Conservation (phyloP, 1,139 yeast species). For the Zygosaccharomyces sapae region DNA sequence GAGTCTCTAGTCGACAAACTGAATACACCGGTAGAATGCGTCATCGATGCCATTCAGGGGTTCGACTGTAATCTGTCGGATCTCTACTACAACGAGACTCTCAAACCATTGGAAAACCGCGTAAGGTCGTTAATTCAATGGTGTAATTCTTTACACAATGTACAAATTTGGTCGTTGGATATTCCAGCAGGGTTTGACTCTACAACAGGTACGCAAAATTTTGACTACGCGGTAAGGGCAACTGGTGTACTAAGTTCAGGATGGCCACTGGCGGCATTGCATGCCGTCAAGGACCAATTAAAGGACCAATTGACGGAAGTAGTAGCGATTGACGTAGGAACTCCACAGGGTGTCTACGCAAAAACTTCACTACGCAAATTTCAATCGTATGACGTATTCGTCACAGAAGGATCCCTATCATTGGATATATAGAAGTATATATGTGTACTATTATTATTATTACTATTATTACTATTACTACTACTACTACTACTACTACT, state of each 20-base stretch:
- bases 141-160: constrained; percentile 51
- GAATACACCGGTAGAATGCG: constrained; percentile 72
- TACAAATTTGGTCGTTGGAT: constrained; percentile 65
- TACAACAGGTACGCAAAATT: constrained; percentile 60
- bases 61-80: constrained; percentile 62
- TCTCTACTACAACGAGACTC: constrained; percentile 42
- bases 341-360: constrained; percentile 44
- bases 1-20: constrained; percentile 41
- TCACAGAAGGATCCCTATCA: constrained; percentile 26
- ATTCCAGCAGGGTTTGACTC: constrained; percentile 84
- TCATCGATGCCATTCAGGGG: constrained; percentile 80
- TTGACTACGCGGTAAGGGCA: constrained; percentile 32
- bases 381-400: constrained; percentile 29
- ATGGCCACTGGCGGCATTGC: constrained; percentile 63
- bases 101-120: constrained; percentile 3
- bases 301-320: constrained; percentile 37
- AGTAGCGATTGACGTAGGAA: constrained; percentile 68
- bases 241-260: constrained; percentile 61
- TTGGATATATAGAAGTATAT: constrained; percentile 2
- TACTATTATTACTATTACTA: too few species aligned
- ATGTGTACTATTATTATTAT: too few species aligned
- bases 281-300: constrained; percentile 44
- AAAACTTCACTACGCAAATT: constrained; percentile 34
- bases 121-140: constrained; percentile 48
- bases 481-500: too few species aligned